Percentiles rank a stretch among this genome's conserved stretches.
Conservation (phyloP, 1,139 yeast genomes). For the Suhomyces yuchorum region DNA sequence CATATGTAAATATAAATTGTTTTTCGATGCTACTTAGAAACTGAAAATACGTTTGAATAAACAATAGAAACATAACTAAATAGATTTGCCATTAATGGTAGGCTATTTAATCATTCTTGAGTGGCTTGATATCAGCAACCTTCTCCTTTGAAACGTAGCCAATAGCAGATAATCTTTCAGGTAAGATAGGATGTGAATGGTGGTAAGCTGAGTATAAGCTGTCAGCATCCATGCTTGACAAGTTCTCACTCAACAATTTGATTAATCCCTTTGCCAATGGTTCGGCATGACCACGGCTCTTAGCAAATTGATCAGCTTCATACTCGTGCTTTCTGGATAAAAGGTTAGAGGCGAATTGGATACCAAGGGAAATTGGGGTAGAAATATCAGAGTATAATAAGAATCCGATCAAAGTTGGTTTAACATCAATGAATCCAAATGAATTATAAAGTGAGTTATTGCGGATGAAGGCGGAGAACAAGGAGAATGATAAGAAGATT, state of each 20-base stretch:
- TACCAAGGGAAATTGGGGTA: conserved; percentile 71
- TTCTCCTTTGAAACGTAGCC: conserved; percentile 52
- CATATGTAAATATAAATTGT: background rate
- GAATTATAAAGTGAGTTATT: conserved; percentile 75
- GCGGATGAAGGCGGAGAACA: conserved; percentile 77
- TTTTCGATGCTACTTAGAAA: background rate
- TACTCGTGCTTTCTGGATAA: conserved; percentile 85
- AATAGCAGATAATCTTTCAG: conserved; percentile 82
- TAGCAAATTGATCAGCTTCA: conserved; percentile 90
- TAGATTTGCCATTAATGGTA: no score
- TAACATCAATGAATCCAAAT: conserved; percentile 67
- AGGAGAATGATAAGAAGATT: conserved; percentile 62
- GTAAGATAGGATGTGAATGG: conserved; percentile 86
- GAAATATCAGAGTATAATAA: conserved; percentile 71
- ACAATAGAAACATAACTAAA: background rate
- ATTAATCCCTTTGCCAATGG: conserved; percentile 74
- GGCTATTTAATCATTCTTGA: conserved; percentile 12
- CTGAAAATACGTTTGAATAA: no score
- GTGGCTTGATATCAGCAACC: conserved; percentile 23
- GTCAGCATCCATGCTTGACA: conserved; percentile 84
- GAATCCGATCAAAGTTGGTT: conserved; percentile 82
- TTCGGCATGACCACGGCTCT: conserved; percentile 65
- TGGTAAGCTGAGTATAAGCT: conserved; percentile 87
- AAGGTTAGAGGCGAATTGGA: conserved; percentile 67
- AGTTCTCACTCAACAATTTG: conserved; percentile 74